phyloP scores from a whole-genome alignment of 1,284 basidiomycete genomes.

The Malassezia sympodialis region DNA sequence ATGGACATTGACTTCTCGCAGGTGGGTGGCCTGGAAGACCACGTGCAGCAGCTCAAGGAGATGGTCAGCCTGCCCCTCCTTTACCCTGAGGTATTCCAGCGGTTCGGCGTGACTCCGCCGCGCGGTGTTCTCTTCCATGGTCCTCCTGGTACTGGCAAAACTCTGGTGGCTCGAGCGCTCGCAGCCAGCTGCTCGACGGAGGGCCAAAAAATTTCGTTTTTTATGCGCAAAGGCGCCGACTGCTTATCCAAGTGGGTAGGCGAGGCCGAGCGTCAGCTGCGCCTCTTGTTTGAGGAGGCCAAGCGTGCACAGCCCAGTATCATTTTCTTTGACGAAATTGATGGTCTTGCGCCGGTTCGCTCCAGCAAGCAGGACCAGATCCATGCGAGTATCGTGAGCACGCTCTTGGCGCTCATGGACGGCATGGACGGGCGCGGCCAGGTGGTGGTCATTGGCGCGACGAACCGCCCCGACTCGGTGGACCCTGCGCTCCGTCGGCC shows the following conservation, averaged over 20 bases:
- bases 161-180: slow-evolving; percentile 65
- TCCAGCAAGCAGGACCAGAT: slow-evolving; percentile 98
- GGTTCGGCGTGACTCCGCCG: slow-evolving; percentile 86
- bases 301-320: slow-evolving; percentile 83
- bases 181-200: slow-evolving; percentile 84
- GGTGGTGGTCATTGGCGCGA: slow-evolving; percentile 96
- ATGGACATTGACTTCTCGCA: slow-evolving; percentile 89
- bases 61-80: slow-evolving; percentile 93
- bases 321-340: slow-evolving; percentile 97
- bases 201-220: slow-evolving; percentile 87
- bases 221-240: slow-evolving; percentile 99
- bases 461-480: slow-evolving; percentile 90
- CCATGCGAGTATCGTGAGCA: slow-evolving; percentile 93
- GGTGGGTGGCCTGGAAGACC: slow-evolving; percentile 91
- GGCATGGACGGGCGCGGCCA: slow-evolving; percentile 95
- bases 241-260: slow-evolving; percentile 98
- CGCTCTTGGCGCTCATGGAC: slow-evolving; percentile 92
- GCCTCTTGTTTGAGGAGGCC: slow-evolving; percentile 93
- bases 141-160: slow-evolving; percentile 47
- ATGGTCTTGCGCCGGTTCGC: slow-evolving; percentile 91
- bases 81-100: slow-evolving; percentile 95
- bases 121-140: slow-evolving; percentile 82
- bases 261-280: slow-evolving; percentile 90
- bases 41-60: slow-evolving; percentile 94
- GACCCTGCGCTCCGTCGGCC: slow-evolving; percentile 90